Evolutionary conservation across 2,329 filamentous ascomycete genomes (phyloP).

Genomic region (Phialophora verrucosa): DNA sequence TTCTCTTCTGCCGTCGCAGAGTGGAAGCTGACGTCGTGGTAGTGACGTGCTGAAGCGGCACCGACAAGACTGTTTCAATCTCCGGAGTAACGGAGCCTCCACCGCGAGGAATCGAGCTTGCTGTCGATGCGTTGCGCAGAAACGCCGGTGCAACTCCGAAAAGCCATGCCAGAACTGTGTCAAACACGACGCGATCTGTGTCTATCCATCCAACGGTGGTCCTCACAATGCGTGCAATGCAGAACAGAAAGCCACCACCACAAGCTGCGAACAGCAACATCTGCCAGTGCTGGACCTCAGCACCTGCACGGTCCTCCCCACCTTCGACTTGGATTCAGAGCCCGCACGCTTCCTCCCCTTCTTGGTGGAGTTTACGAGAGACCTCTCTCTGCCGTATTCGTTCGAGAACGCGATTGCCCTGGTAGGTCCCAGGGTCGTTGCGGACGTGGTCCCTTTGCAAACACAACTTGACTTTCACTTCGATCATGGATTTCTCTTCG

Average conservation of each 20-base stretch:
- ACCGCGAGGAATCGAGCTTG: slow-evolving; percentile 3
- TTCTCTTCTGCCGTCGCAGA: background rate
- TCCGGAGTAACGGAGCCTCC: background rate
- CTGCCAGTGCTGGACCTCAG: background rate
- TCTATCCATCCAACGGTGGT: background rate
- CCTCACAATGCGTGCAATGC: background rate
- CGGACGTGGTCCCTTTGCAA: background rate
- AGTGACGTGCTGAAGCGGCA: slow-evolving; percentile 22
- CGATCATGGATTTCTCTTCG: background rate
- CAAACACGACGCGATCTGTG: background rate
- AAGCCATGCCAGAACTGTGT: slow-evolving; percentile 13
- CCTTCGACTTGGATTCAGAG: background rate
- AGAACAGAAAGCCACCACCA: background rate
- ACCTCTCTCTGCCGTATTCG: slow-evolving; percentile 10
- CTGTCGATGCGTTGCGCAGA: slow-evolving; percentile 5
- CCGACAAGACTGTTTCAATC: background rate
- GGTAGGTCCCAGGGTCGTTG: background rate
- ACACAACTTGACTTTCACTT: background rate
- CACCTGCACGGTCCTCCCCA: background rate
- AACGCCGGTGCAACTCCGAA: slow-evolving; percentile 8
- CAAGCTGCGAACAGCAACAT: background rate
- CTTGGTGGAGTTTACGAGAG: slow-evolving; percentile 17
- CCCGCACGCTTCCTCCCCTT: slow-evolving; percentile 15
- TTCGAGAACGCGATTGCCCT: slow-evolving; percentile 6
- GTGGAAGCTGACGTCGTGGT: background rate